Evolutionary conservation across 2,329 filamentous ascomycete species (phyloP), one percentile per base, ranked within the genome.

Genomic region (Talaromyces islandicus): DNA sequence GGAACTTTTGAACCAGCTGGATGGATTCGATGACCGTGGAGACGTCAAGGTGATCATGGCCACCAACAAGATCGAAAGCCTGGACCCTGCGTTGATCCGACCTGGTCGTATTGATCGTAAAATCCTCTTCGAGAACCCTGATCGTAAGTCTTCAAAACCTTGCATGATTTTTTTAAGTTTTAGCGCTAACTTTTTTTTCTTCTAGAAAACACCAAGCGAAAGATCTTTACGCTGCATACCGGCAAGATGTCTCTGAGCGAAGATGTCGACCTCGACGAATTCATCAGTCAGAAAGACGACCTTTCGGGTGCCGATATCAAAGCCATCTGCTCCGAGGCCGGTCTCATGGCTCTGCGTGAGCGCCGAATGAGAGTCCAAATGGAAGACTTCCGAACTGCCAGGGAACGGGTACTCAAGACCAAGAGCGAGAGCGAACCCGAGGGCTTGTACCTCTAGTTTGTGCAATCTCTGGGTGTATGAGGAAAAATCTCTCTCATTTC

Each of bases 31-130:
- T 73, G 95, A 99, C 76, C 90, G 94, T 63, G 95, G 94, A 68
- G 94, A 99, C 73, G 93, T 99, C 77, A 99, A 99, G 82, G 94
- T 99, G 63, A 93, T 99, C 76, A 97, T 99, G 92, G 95, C 94
- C 12, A 99, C 94, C 67, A 99, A 99, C 87, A 99, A 99, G 85
- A 99, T 99, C 67, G 95, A 99, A 68, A 96, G 91, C 4, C 83
- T 99, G 29, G 95, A 99, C 72, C 94, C 94, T 59, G 94, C 94
- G 19, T 83, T 99, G 67, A 99, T 99, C 72, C 89, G 94, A 67
- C 94, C 94, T 51, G 94, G 94, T 65, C 92, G 94, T 83, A 99
- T 99, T 75, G 94, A 99, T 77, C 88, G 94, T 69, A 99, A 99
- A 85, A 99, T 99, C 73, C 79, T 89, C 65, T 89, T 89, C 65